Conservation (phyloP, 73 alveolate genomes). For the Paramecium biaurelia region DNA sequence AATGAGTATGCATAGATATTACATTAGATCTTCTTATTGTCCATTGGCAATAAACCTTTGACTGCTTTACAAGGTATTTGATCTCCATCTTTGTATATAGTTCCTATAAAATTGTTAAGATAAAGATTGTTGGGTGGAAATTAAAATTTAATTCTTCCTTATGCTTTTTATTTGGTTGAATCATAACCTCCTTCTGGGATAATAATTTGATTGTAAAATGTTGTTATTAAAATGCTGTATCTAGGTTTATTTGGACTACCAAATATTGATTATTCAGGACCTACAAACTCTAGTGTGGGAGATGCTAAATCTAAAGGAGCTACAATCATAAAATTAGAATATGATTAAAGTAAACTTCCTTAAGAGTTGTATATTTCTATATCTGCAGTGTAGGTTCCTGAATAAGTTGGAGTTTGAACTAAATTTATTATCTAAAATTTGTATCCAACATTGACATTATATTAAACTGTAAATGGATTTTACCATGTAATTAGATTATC, state of each 20-base stretch:
- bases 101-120: background rate
- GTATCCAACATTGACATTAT: background rate
- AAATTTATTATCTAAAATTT: background rate
- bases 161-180: background rate
- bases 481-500: conserved; percentile 36
- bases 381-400: background rate
- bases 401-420: background rate
- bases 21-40: background rate
- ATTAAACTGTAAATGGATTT: background rate
- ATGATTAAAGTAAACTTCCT: background rate
- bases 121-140: background rate
- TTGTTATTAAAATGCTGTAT: background rate
- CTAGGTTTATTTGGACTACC: background rate
- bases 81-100: background rate
- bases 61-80: conserved; percentile 20
- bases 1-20: background rate
- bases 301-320: background rate
- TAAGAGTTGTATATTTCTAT: background rate
- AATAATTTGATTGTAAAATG: background rate
- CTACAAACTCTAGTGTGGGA: background rate
- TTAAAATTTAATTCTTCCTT: background rate
- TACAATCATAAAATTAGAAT: background rate
- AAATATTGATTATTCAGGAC: background rate
- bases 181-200: conserved; percentile 44
- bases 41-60: background rate